Conservation (phyloP, 2,329 filamentous ascomycete genomes). For the Scytalidium sp. region DNA sequence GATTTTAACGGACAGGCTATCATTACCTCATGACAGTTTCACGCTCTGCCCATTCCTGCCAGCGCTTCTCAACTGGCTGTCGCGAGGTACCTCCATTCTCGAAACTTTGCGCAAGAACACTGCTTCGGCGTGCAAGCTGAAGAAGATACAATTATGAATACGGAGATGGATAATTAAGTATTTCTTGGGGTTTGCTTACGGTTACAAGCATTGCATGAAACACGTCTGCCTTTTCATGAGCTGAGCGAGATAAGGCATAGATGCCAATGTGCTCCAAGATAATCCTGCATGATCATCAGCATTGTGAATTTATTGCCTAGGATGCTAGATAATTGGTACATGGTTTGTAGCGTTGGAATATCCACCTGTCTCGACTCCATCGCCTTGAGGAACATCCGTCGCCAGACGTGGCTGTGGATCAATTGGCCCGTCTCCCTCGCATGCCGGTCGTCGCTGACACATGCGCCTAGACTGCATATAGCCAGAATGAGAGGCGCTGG, state of each 20-base stretch:
- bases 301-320: neutral
- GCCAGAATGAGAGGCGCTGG: slow-evolving; percentile 15
- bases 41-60: slow-evolving; percentile 20
- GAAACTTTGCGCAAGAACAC: slow-evolving; percentile 14
- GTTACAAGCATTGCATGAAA: slow-evolving; percentile 20
- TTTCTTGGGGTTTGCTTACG: slow-evolving; percentile 6
- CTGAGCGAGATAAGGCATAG: slow-evolving; percentile 16
- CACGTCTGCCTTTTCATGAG: slow-evolving; percentile 21
- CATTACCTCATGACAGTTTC: slow-evolving; percentile 18
- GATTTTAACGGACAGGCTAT: neutral
- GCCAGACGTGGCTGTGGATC: slow-evolving; percentile 5
- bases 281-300: slow-evolving; percentile 9
- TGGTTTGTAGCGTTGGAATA: slow-evolving; percentile 17
- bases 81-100: slow-evolving; percentile 11
- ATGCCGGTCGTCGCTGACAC: slow-evolving; percentile 7
- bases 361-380: slow-evolving; percentile 13
- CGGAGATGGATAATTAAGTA: neutral
- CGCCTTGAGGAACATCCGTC: slow-evolving; percentile 2
- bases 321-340: slow-evolving; percentile 8
- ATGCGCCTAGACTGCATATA: slow-evolving; percentile 15
- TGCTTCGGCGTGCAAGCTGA: slow-evolving; percentile 15
- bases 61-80: slow-evolving; percentile 16
- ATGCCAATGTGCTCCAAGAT: slow-evolving; percentile 19
- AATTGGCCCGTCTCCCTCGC: slow-evolving; percentile 3
- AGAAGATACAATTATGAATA: neutral